Evolutionary conservation across 441 rosid genomes (phyloP).

Genomic region (Jatropha podagrica): DNA sequence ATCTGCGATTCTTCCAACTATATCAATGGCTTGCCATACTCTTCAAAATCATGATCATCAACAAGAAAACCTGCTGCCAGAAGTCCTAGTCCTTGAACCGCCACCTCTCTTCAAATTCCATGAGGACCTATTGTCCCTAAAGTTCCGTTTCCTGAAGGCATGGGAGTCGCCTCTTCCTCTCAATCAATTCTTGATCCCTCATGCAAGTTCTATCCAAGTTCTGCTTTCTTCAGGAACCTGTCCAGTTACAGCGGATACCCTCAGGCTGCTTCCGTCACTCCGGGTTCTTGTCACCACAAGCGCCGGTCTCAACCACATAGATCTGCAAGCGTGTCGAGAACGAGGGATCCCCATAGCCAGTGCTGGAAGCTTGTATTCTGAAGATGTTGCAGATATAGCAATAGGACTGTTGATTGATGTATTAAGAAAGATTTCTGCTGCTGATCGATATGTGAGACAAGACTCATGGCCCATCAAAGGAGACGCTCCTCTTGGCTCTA

Average conservation of each 20-base stretch:
- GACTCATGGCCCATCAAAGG: slow-evolving; percentile 32
- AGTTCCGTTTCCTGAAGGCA: neutral
- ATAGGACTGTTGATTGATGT: slow-evolving; percentile 42
- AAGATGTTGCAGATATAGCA: slow-evolving; percentile 39
- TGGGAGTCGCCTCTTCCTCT: no score
- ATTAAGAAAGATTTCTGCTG: slow-evolving; percentile 33
- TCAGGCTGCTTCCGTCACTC: neutral
- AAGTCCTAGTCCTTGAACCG: no score
- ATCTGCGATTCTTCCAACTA: neutral
- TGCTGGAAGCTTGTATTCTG: slow-evolving; percentile 29
- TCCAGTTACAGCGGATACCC: neutral
- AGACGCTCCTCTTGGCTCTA: neutral
- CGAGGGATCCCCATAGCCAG: slow-evolving; percentile 28
- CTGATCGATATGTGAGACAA: slow-evolving; percentile 28
- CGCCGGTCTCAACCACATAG: slow-evolving; percentile 39
- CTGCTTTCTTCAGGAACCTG: neutral
- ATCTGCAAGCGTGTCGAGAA: slow-evolving; percentile 35
- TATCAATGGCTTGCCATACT: neutral
- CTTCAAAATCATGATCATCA: neutral
- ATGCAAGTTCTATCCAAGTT: neutral
- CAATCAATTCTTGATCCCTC: neutral
- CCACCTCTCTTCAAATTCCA: neutral
- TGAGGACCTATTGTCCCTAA: neutral
- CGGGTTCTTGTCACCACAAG: slow-evolving; percentile 33
- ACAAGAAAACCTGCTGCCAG: neutral